Evolutionary conservation across 176 grass and related monocot genomes (phyloP), one percentile per base, ranked within the genome.

Genomic region (Musa schizocarpa): DNA sequence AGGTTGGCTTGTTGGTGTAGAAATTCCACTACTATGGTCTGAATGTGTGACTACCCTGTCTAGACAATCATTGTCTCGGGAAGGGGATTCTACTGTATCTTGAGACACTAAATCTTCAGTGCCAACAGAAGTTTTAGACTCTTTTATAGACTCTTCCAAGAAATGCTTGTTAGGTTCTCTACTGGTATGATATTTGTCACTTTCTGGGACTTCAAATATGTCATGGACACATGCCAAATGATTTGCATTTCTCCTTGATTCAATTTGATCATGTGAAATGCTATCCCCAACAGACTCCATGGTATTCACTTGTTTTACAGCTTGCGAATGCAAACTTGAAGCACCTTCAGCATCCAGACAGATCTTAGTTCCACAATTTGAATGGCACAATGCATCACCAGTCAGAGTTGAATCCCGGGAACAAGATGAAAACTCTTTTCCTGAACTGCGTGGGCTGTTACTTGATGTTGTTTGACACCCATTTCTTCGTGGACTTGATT

Each of bases 171-270:
- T 27, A 22, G 4, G n/a, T 63, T 64, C 69, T 3, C 8, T 53
- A 16, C 26, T 1, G 16, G 16, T 52, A 10, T 13, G 13, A 72
- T 34, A 19, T 22, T 63, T 52, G 5, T 10, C 6, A 53, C 48
- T 73, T 54, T 73, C 48, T 71, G 78, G 58, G 13, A 76, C 52
- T 70, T 79, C 77, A 71, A 71, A 79, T 59, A 80, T 65, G 57
- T 80, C 69, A 54, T 73, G 78, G 9, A 53, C 13, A 20, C 43
- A 52, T 48, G 78, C 34, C 13, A 58, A 64, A 49, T 63, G 57
- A 13, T 23, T 13, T 22, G 26, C 65, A 55, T 54, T 80, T 72
- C 71, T 80, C 27, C 53, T 74, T 21, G 43, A 81, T 58, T 87
- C 68, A 76, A 53, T 66, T 12, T 77, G 58, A 27, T 72, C 78